A percentile compares a stretch with the other conserved stretches of the same genome.
Evolutionary conservation across 2,329 filamentous ascomycete genomes (phyloP).

Genomic region (Nigrograna mackinnonii): DNA sequence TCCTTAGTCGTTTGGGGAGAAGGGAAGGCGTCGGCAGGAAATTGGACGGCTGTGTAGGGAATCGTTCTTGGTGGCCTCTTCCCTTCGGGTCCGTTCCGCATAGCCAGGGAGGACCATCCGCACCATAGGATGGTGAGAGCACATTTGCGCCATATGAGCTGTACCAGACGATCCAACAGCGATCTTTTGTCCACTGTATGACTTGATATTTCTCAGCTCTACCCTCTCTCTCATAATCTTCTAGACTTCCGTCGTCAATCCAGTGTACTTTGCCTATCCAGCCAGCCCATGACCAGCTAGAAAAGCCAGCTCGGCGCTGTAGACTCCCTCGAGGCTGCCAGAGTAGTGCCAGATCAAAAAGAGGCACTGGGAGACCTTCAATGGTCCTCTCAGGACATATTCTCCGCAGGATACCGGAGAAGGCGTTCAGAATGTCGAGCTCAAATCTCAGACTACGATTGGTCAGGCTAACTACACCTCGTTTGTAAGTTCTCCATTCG

Average conservation of each 20-base stretch:
- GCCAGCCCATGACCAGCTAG: constrained; percentile 12
- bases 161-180: constrained; percentile 10
- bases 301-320: constrained; percentile 5
- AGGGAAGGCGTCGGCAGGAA: not conserved
- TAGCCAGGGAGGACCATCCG: constrained; percentile 3
- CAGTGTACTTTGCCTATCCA: constrained; percentile 10
- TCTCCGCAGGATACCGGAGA: constrained; percentile 4
- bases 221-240: not conserved
- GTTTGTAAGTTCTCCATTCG: constrained; percentile 5
- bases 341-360: constrained; percentile 10
- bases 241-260: constrained; percentile 4
- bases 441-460: constrained; percentile 4
- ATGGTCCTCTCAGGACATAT: constrained; percentile 2
- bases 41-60: not conserved
- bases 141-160: too few species aligned
- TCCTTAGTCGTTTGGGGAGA: not conserved
- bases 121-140: not conserved
- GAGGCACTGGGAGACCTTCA: constrained; percentile 6
- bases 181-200: not conserved
- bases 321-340: constrained; percentile 8
- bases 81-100: not conserved
- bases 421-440: constrained; percentile 9
- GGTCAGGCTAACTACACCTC: constrained; percentile 1
- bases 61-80: constrained; percentile 1
- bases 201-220: constrained; percentile 3